Conservation (phyloP, 2,329 filamentous ascomycete genomes). For the Trichoderma harzianum region DNA sequence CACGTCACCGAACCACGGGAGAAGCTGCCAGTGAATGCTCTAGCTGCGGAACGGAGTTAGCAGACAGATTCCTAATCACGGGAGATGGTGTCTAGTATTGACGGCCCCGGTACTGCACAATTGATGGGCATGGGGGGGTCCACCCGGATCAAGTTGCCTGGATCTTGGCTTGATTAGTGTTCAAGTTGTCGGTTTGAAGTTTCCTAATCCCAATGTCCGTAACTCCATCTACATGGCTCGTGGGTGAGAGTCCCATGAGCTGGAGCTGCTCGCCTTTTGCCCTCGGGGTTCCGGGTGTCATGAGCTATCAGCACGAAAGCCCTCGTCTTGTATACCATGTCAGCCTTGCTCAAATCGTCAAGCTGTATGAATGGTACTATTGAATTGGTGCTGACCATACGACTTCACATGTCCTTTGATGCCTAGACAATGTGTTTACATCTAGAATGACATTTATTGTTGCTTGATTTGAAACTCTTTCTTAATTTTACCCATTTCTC, state of each 20-base stretch:
- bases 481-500: accelerated
- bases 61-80: not conserved
- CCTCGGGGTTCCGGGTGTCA: not conserved
- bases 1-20: not conserved
- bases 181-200: not conserved
- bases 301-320: not conserved
- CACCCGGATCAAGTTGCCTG: not conserved
- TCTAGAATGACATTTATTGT: too few species aligned
- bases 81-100: not conserved
- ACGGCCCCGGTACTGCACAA: not conserved
- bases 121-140: not conserved
- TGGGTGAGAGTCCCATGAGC: not conserved
- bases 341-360: not conserved
- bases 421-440: too few species aligned
- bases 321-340: not conserved
- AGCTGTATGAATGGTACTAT: too few species aligned
- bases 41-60: not conserved
- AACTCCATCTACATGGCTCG: not conserved
- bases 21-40: not conserved
- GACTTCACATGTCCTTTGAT: too few species aligned
- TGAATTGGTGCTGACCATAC: too few species aligned
- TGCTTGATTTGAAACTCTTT: not conserved
- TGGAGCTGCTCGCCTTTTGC: not conserved
- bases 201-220: not conserved
- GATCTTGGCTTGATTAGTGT: not conserved